Base-by-base conservation (phyloP, 768 basidiomycete species). In the Boletus subparvulus region DNA sequence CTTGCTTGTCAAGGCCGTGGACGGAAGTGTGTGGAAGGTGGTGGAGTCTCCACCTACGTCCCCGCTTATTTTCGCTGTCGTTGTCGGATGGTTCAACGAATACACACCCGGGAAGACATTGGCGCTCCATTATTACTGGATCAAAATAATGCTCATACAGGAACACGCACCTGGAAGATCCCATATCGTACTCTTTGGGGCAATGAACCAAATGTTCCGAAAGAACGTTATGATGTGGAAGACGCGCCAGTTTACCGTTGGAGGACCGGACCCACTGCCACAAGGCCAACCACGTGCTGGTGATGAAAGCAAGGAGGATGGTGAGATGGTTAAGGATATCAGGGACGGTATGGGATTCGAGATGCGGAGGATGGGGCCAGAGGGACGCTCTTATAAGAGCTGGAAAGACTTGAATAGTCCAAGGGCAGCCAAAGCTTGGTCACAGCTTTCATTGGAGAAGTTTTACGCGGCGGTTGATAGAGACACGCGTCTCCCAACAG, bases 301-400 rank as follows among this genome's bases (percentile, higher is more conserved):
- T 10, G 49, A 42, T 14, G 49, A 30, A 42, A 50, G 26, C 26
- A 9, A 28, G 36, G 37, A 28, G 6, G 37, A n/a, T 8, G 37
- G 37, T 14, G 49, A 50, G 37, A 28, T 50, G n/a, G n/a, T 42
- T 10, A 26, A 42, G n/a, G 36, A 40, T 40, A 41, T 50, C 36
- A 50, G 36, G 48, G 48, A 50, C 9, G 48, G 26, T 39, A 28
- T 50, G 48, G 48, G 48, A 13, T 50, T 50, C 26, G 48, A 50
- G 26, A 40, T 50, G 48, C 26, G 6, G 24, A 24, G 3, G 24
- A n/a, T 26, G 10, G 24, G 47, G 11, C 13, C 13, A 3, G 48
- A 49, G 12, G 48, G 17, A 49, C 48, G 26, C 7, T 39, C 48
- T 26, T 49, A 49, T 28, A 49, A 26, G 36, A 39, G 36, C 17